These are phyloP conservation scores for Phellopilus nigrolimitatus DNA, from an alignment of 1,284 basidiomycete species.

Conservation along the genomic window DNA sequence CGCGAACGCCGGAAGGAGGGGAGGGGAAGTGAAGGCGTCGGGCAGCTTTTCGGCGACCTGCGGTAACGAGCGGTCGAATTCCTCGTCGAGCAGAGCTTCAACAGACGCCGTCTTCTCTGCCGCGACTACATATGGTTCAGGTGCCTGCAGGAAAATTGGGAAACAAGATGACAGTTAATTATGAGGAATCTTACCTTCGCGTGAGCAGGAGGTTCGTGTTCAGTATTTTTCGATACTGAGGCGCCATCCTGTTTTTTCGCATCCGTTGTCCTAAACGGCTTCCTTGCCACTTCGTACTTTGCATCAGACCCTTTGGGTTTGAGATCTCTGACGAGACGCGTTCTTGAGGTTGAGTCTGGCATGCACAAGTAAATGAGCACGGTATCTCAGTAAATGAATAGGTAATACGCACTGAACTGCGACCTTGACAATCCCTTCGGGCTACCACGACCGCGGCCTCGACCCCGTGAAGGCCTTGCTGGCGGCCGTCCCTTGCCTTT, in stretches of 20 bases:
- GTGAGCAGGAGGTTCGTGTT: neutral
- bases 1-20: constrained; percentile 59
- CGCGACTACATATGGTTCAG: neutral
- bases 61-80: constrained; percentile 35
- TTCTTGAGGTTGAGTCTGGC: constrained; percentile 28
- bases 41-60: constrained; percentile 22
- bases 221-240: neutral
- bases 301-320: constrained; percentile 26
- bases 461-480: no score
- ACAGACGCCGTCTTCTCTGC: constrained; percentile 18
- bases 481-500: neutral
- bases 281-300: constrained; percentile 28
- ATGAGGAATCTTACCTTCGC: neutral
- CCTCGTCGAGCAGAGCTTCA: constrained; percentile 33
- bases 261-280: constrained; percentile 31
- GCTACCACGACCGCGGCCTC: neutral
- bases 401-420: constrained; percentile 1
- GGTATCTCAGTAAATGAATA: neutral
- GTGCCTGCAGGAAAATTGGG: neutral
- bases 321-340: constrained; percentile 35
- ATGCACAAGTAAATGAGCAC: neutral
- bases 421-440: neutral
- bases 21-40: constrained; percentile 55
- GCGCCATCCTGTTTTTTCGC: neutral
- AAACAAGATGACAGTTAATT: neutral